A percentile compares a stretch with the other conserved stretches of the same genome.
phyloP scores from a whole-genome alignment of 2,329 filamentous ascomycete genomes.

The Sarocladium kiliense region DNA sequence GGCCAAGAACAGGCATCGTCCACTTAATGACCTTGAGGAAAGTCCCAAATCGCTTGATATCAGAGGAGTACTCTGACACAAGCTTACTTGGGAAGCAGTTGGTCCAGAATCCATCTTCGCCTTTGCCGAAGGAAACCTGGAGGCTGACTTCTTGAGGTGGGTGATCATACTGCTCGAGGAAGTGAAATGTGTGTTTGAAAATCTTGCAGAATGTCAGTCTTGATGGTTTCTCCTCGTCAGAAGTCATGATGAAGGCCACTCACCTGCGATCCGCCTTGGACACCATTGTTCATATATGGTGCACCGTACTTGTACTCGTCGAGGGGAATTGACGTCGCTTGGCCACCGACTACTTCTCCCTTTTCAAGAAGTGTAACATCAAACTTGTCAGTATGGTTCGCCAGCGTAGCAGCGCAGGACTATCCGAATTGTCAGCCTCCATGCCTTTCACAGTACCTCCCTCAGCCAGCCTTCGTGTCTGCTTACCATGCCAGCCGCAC shows the following conservation, averaged over 20 bases:
- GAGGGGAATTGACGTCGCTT: slow-evolving; percentile 55
- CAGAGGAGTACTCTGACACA: slow-evolving; percentile 47
- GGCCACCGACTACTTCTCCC: slow-evolving; percentile 53
- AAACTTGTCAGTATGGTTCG: slow-evolving; percentile 60
- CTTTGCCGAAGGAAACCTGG: slow-evolving; percentile 60
- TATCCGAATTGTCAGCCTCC: slow-evolving; percentile 15
- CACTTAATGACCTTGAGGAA: slow-evolving; percentile 54
- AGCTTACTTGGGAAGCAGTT: slow-evolving; percentile 59
- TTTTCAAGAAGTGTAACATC: slow-evolving; percentile 59
- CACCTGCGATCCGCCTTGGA: slow-evolving; percentile 51
- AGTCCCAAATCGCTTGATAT: slow-evolving; percentile 50
- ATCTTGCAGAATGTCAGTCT: slow-evolving; percentile 34
- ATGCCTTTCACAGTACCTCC: neutral
- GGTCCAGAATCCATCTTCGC: slow-evolving; percentile 55
- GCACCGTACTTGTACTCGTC: slow-evolving; percentile 52
- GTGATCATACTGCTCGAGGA: slow-evolving; percentile 53
- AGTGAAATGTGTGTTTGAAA: slow-evolving; percentile 63
- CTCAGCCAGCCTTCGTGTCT: too few relatives aligned
- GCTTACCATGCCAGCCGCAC: slow-evolving; percentile 55
- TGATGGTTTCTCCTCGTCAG: neutral
- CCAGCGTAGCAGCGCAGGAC: slow-evolving; percentile 63
- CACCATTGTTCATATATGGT: slow-evolving; percentile 57
- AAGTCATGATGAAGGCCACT: neutral
- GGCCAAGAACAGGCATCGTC: slow-evolving; percentile 54
- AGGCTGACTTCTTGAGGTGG: slow-evolving; percentile 53